These are phyloP conservation scores for Penicillium samsonianum DNA, from an alignment of 495 filamentous ascomycete genomes.

Conservation along the genomic window DNA sequence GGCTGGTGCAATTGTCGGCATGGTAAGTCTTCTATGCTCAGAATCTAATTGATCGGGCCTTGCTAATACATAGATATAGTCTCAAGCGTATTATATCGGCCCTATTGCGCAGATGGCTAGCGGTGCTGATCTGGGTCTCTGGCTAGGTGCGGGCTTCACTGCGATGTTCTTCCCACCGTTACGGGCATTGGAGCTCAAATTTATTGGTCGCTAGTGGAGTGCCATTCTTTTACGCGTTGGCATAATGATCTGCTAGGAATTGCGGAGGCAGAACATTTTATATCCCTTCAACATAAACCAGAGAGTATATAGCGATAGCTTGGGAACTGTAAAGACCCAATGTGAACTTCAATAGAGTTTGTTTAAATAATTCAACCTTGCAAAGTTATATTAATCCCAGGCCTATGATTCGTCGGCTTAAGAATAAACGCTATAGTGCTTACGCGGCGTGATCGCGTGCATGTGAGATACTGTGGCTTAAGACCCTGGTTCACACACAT, in stretches of 20 bases:
- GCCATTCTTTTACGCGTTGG: not conserved
- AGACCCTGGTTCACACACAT: no score
- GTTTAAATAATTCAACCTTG: not conserved
- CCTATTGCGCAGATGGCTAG: constrained; percentile 43
- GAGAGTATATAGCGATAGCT: constrained; percentile 2
- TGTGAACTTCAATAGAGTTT: not conserved
- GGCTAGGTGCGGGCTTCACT: constrained; percentile 46
- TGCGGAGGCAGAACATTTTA: not conserved
- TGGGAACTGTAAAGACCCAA: not conserved
- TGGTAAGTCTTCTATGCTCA: constrained; percentile 34
- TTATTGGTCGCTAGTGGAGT: constrained; percentile 35
- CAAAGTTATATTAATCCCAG: not conserved
- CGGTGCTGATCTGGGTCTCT: constrained; percentile 45
- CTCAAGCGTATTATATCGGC: constrained; percentile 52
- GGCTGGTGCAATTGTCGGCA: constrained; percentile 51
- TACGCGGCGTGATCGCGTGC: not conserved
- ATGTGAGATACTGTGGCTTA: no score
- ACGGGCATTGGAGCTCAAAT: constrained; percentile 41
- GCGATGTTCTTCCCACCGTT: constrained; percentile 47
- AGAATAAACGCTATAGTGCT: not conserved
- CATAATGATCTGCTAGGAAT: not conserved
- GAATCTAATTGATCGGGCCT: not conserved
- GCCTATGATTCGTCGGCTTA: not conserved
- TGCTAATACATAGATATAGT: constrained; percentile 22
- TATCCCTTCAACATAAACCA: not conserved